phyloP scores from a whole-genome alignment of 176 grass and related monocot species.

The Dendrocalamus sinicus region DNA sequence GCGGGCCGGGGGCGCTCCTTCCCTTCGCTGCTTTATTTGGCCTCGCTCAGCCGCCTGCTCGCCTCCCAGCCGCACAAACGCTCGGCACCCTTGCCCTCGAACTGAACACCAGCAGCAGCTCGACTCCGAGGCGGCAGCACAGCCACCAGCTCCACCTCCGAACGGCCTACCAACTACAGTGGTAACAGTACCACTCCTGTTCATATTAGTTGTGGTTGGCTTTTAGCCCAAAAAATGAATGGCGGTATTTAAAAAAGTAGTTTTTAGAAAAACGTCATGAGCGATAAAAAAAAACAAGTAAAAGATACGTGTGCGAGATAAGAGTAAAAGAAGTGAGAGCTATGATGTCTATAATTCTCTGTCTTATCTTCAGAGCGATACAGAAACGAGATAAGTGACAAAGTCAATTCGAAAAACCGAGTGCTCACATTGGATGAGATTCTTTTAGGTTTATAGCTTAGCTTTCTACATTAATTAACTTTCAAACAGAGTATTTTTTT shows the following conservation, averaged over 20 bases:
- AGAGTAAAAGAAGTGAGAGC: too few relatives aligned
- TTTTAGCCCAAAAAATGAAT: too few relatives aligned
- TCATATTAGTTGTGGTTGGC: too few relatives aligned
- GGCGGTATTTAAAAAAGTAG: too few relatives aligned
- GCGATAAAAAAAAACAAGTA: too few relatives aligned
- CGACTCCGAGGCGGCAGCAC: constrained; percentile 15
- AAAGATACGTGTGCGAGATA: accelerated
- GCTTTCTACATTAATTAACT: too few relatives aligned
- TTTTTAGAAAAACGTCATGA: too few relatives aligned
- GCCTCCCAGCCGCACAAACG: constrained; percentile 74
- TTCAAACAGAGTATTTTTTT: too few relatives aligned
- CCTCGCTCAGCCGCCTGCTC: constrained; percentile 50
- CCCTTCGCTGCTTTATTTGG: constrained; percentile 51
- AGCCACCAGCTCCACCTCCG: constrained; percentile 37
- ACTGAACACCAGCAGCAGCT: constrained; percentile 13
- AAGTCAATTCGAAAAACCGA: too few relatives aligned
- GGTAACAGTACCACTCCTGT: neutral
- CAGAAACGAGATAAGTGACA: accelerated
- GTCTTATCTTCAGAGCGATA: too few relatives aligned
- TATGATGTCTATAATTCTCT: accelerated
- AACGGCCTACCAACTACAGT: neutral
- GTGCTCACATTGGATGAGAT: too few relatives aligned
- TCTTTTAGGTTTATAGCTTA: too few relatives aligned
- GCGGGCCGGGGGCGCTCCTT: neutral
- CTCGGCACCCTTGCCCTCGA: constrained; percentile 31